phyloP scores from a whole-genome alignment of 2,329 filamentous ascomycete species.

The Nemania bipapillata region DNA sequence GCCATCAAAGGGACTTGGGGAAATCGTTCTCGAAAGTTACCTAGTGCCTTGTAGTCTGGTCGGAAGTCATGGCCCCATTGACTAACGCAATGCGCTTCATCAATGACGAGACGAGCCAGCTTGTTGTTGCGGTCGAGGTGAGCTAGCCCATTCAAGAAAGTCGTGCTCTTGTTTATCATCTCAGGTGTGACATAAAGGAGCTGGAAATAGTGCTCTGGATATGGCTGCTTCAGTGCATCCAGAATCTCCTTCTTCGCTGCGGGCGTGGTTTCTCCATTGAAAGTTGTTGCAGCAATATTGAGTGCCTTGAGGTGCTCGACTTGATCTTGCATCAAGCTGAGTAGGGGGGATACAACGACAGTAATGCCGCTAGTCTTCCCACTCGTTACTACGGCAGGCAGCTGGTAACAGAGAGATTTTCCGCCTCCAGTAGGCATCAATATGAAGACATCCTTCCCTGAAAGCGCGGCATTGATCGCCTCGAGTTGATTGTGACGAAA shows the following conservation, averaged over 20 bases:
- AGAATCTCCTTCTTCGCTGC: slow-evolving; percentile 75
- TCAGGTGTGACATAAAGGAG: slow-evolving; percentile 96
- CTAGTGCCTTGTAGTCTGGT: slow-evolving; percentile 91
- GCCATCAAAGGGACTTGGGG: slow-evolving; percentile 90
- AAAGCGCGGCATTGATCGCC: slow-evolving; percentile 92
- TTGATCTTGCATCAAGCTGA: slow-evolving; percentile 98
- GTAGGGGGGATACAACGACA: slow-evolving; percentile 90
- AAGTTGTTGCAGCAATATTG: slow-evolving; percentile 79
- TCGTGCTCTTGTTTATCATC: slow-evolving; percentile 86
- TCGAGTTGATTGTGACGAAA: slow-evolving; percentile 94
- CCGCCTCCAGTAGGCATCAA: slow-evolving; percentile 98
- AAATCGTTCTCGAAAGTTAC: slow-evolving; percentile 76
- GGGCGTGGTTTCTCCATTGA: slow-evolving; percentile 79
- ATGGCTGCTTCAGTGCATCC: slow-evolving; percentile 67
- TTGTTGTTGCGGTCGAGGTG: slow-evolving; percentile 75
- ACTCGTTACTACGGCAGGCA: slow-evolving; percentile 83
- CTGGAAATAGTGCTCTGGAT: slow-evolving; percentile 81
- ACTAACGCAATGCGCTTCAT: slow-evolving; percentile 99
- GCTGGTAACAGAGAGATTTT: slow-evolving; percentile 95
- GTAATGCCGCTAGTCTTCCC: slow-evolving; percentile 88
- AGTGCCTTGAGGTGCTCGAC: slow-evolving; percentile 81
- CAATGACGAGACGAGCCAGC: slow-evolving; percentile 91
- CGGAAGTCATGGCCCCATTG: slow-evolving; percentile 99
- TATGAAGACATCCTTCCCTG: slow-evolving; percentile 89
- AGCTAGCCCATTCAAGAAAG: slow-evolving; percentile 73